Evolutionary conservation across 1,284 basidiomycete species (phyloP), one percentile per base, ranked within the genome.

Genomic region (Ustilago tritici): DNA sequence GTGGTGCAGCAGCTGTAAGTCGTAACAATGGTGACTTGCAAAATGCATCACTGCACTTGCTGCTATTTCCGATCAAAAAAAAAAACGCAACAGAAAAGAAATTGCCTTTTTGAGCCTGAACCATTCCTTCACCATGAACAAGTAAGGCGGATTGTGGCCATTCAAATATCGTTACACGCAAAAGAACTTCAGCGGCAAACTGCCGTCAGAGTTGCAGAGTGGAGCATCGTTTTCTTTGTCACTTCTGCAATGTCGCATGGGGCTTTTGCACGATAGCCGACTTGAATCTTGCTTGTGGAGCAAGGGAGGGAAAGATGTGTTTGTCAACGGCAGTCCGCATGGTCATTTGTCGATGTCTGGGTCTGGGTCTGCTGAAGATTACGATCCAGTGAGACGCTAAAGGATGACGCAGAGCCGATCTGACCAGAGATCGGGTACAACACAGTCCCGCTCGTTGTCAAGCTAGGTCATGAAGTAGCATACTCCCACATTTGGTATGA

Each of bases 21-120:
- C 23, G 23, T 28, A 28, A 28, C 23, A 28, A 23, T 23, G 23
- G 23, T 23, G 15, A 46, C 43, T 17, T 17, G 43, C 43, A 49
- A 19, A 17, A 49, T 19, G 32, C 17, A 35, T 35, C 28, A 53
- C 28, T 12, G 34, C 8, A 31, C 28, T 32, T 28, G 52, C 52
- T 53, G 52, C 32, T 53, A 53, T 53, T 53, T 53, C 52, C 23
- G 23, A 49, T 49, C 15, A 53, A 53, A 53, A 28, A 28, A 28
- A 4, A 23, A 23, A 23, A 23, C 23, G 23, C 23, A 32, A 53
- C n/a, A 35, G 34, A 6, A 4, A 53, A 32, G 34, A 53, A 34
- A n/a, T 32, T 53, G 52, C 31, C 34, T 36, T 32, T 53, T 36
- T 19, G 46, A 49, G 46, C 46, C 7, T 49, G 4, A 17, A 11